Evolutionary conservation across 2,329 filamentous ascomycete genomes (phyloP), one percentile per base, ranked within the genome.

Genomic region (Pseudogymnoascus sp.): DNA sequence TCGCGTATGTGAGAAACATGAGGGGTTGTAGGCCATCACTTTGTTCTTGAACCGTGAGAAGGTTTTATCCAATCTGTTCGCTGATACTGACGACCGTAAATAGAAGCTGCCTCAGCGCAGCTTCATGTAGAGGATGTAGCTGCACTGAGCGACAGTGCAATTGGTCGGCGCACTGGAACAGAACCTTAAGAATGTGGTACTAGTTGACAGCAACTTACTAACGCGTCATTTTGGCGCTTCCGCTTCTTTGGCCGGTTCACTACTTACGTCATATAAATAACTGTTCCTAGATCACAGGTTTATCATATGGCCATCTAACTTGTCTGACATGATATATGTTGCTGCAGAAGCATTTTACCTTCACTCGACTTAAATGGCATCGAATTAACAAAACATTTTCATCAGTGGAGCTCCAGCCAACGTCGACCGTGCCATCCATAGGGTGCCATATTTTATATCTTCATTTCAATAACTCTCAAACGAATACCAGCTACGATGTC

Each of bases 401-500:
- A 52, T 16, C 7, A 16, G 43, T 16, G 43, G 43, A 52, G 43
- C 14, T 28, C 43, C 23, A 16, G 23, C 23, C 23, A 52, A 45
- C 23, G 41, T 52, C 43, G 8, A 52, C 43, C 23, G 23, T 28
- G 43, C 43, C n/a, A 52, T 5, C 43, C 14, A 31, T 49, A 52
- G 14, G n/a, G 23, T 16, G 43, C 23, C 23, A 52, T n/a, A 23
- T 52, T n/a, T 52, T 52, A 28, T 31, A 52, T 5, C 43, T 52
- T 8, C 43, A 52, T 23, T 52, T 31, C 43, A 16, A 31, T 52
- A 52, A 28, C 14, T 52, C 45, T 31, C 3, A 31, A 52, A 52
- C 45, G n/a, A 52, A 52, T 41, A 25, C 23, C 14, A 11, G 23
- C 41, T 49, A 58, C 60, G 61, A 68, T 65, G 64, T 64, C 64